phyloP scores from a whole-genome alignment of 768 basidiomycete genomes.

The Crassisporium funariophilum region DNA sequence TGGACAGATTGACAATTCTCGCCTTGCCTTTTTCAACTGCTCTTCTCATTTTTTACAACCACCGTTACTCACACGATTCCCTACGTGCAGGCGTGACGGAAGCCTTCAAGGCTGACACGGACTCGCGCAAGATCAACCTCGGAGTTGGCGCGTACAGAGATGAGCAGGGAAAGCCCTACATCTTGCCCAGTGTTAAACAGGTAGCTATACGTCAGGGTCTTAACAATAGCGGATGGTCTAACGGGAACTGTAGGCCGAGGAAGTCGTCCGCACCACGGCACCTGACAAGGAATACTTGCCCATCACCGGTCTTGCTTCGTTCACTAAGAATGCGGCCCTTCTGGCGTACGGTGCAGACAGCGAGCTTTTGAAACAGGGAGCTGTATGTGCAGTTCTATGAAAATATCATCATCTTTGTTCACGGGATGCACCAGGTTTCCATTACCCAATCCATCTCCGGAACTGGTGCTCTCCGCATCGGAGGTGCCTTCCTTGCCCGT shows the following conservation, averaged over 20 bases:
- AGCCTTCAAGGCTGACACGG: slow-evolving; percentile 95
- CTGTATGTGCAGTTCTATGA: no score
- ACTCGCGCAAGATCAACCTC: slow-evolving; percentile 92
- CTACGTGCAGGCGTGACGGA: slow-evolving; percentile 74
- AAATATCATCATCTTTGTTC: slow-evolving; percentile 5
- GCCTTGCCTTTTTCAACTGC: slow-evolving; percentile 1
- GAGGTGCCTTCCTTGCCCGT: slow-evolving; percentile 86
- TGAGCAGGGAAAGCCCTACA: slow-evolving; percentile 92
- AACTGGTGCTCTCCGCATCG: slow-evolving; percentile 96
- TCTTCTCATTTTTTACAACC: no score
- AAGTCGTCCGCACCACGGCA: slow-evolving; percentile 60
- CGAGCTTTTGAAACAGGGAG: slow-evolving; percentile 64
- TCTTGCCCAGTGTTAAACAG: slow-evolving; percentile 87
- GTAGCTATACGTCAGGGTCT: slow-evolving; percentile 34
- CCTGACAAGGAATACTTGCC: slow-evolving; percentile 96
- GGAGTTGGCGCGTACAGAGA: slow-evolving; percentile 98
- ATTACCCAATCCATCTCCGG: slow-evolving; percentile 96
- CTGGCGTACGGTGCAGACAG: slow-evolving; percentile 91
- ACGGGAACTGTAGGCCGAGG: slow-evolving; percentile 63
- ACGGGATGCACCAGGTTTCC: slow-evolving; percentile 56
- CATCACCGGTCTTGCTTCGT: slow-evolving; percentile 87
- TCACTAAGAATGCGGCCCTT: slow-evolving; percentile 84
- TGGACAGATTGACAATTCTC: neutral
- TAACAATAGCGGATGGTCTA: slow-evolving; percentile 2
- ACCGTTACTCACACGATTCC: slow-evolving; percentile 7